These are phyloP conservation scores for Pleurotus salmoneostramineus DNA, from an alignment of 768 basidiomycete species.

Conservation along the genomic window DNA sequence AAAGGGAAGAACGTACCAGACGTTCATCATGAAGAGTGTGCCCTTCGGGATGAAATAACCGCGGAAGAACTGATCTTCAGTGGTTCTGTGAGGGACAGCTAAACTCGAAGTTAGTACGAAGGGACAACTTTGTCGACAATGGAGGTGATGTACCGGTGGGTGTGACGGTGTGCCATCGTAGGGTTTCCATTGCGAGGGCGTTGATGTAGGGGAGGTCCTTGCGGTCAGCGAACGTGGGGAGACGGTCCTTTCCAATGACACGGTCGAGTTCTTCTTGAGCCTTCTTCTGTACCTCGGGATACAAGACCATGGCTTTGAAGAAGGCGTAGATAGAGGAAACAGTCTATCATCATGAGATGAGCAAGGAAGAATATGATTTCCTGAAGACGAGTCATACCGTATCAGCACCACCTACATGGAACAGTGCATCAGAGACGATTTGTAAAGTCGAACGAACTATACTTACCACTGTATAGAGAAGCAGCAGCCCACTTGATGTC, in stretches of 20 bases:
- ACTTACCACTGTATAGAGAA: constrained; percentile 32
- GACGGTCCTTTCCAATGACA: constrained; percentile 1
- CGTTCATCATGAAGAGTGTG: constrained; percentile 15
- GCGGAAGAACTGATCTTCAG: constrained; percentile 24
- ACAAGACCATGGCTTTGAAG: background rate
- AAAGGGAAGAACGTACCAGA: constrained; percentile 11
- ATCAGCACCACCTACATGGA: constrained; percentile 33
- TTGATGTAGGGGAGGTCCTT: background rate
- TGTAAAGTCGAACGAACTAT: background rate
- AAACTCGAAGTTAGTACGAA: background rate
- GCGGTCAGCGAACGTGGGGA: constrained; percentile 2
- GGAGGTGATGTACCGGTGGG: background rate
- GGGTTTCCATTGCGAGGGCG: background rate
- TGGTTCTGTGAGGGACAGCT: constrained; percentile 23
- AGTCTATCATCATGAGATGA: background rate
- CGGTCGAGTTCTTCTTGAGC: constrained; percentile 2
- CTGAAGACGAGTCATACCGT: constrained; percentile 15
- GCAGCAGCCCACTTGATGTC: constrained; percentile 42
- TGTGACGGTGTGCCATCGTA: background rate
- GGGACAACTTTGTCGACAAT: background rate
- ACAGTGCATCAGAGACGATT: background rate
- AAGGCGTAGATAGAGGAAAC: constrained; percentile 2
- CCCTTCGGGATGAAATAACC: constrained; percentile 30
- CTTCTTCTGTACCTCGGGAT: constrained; percentile 7
- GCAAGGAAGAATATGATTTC: background rate